Evolutionary conservation across 2,329 filamentous ascomycete species (phyloP), one percentile per base, ranked within the genome.

Genomic region (Phoma sp.): DNA sequence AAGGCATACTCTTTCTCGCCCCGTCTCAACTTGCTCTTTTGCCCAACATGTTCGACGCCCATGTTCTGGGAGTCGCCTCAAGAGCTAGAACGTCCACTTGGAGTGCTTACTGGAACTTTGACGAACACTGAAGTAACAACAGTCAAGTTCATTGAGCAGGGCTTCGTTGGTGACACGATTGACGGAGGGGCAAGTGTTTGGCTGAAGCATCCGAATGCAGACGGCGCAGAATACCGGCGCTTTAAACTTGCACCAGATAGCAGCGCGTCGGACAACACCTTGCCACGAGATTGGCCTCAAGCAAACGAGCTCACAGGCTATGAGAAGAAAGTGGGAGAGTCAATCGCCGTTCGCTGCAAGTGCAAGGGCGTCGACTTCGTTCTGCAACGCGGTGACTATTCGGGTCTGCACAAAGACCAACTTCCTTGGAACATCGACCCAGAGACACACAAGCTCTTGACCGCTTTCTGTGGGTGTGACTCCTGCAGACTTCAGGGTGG

Each of bases 141-240:
- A 2, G 29, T 74, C 23, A 60, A 61, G 29, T 57, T 71, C 14
- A 57, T 42, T 0, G 53, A 73, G 1, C 78, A 83, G 48, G 76
- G 80, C 3, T 83, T 77, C 51, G 70, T 84, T 0, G 75, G 67
- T 1, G 81, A 84, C 49, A 85, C 83, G 0, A 23, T 74, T 1
- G 83, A 86, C 60, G 83, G 83, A 2, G 83, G 84, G 0, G 75
- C 81, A 1, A 76, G 76, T 2, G 62, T 74, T 1, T 85, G 80
- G 80, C 61, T 83, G 4, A 71, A 69, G 20, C 59, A 69, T 6
- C 46, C 67, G 0, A 77, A 79, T 33, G 47, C 58, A 1, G 67
- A 74, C 36, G 74, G 71, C 3, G 73, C 45, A 1, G 52, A 63
- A n/a, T 57, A 56, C 7, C 59, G 56, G 36, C 56, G 69, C 2